Evolutionary conservation across 257 asterid species (phyloP).

Genomic region (Solanum virginianum): DNA sequence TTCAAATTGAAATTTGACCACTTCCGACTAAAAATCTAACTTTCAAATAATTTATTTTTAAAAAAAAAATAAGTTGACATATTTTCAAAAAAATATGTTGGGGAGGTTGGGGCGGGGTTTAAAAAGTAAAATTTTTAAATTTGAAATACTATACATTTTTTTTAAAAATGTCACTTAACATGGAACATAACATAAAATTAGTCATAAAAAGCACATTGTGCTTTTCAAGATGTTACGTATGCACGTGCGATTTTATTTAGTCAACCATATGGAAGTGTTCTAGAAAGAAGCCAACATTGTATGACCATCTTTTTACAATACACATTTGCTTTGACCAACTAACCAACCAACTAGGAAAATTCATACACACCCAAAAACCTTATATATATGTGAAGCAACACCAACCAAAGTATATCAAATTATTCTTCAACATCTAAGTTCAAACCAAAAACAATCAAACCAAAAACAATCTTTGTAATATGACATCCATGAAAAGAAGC

Average conservation of each 20-base stretch:
- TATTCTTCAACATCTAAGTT: not conserved
- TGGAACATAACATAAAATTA: not conserved
- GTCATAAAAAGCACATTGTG: not conserved
- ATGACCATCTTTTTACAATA: not conserved
- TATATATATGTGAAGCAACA: not conserved
- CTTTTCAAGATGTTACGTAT: not conserved
- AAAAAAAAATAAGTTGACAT: too few species aligned
- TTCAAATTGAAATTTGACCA: too few species aligned
- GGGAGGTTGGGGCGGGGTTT: too few species aligned
- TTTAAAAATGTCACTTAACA: too few species aligned
- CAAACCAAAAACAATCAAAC: not conserved
- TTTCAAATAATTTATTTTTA: too few species aligned
- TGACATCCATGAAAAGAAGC: not conserved
- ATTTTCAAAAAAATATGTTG: too few species aligned
- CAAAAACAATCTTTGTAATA: not conserved
- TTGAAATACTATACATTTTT: too few species aligned
- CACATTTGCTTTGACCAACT: not conserved
- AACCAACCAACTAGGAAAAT: not conserved
- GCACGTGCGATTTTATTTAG: not conserved
- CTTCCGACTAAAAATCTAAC: too few species aligned
- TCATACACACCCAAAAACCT: not conserved
- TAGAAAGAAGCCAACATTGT: not conserved
- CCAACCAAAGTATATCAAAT: not conserved
- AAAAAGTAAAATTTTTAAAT: too few species aligned
- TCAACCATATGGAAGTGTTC: not conserved